Evolutionary conservation across 176 grass and related monocot species (phyloP).

Genomic region (Cenchrus fungigraminus): DNA sequence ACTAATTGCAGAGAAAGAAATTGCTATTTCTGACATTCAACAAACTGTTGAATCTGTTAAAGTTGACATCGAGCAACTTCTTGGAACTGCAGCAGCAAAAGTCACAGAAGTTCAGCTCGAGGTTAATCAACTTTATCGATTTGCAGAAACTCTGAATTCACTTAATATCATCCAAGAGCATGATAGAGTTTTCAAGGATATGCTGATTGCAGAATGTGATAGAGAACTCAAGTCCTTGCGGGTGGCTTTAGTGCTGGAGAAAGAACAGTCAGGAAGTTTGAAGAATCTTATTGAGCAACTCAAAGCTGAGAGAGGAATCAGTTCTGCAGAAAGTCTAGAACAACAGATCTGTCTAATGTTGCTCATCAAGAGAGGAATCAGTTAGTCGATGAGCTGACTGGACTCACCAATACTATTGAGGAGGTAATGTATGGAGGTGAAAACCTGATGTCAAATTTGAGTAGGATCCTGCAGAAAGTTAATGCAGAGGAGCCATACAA

Average conservation of each 20-base stretch:
- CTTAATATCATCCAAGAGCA: slow-evolving; percentile 59
- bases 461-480: slow-evolving; percentile 53
- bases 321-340: slow-evolving; percentile 16
- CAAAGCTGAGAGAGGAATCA: slow-evolving; percentile 32
- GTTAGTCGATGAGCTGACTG: slow-evolving; percentile 47
- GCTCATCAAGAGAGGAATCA: slow-evolving; percentile 50
- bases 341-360: slow-evolving; percentile 35
- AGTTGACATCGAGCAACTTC: slow-evolving; percentile 44
- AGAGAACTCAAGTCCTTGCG: slow-evolving; percentile 42
- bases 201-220: slow-evolving; percentile 48
- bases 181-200: slow-evolving; percentile 56
- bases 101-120: slow-evolving; percentile 55
- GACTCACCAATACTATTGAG: slow-evolving; percentile 44
- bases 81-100: slow-evolving; percentile 53
- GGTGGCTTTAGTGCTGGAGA: slow-evolving; percentile 48
- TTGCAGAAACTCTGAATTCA: slow-evolving; percentile 49
- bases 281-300: slow-evolving; percentile 53
- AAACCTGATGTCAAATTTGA: slow-evolving; percentile 48
- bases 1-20: slow-evolving; percentile 66
- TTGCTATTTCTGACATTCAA: slow-evolving; percentile 57
- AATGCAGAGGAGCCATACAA: slow-evolving; percentile 35
- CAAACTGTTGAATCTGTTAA: slow-evolving; percentile 48
- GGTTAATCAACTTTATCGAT: slow-evolving; percentile 50
- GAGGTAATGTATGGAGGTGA: slow-evolving; percentile 48
- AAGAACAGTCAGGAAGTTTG: slow-evolving; percentile 39